Percentiles rank a stretch among this genome's conserved stretches.
Conservation (phyloP, 2,329 filamentous ascomycete species). For the Sphaceloma murrayae region DNA sequence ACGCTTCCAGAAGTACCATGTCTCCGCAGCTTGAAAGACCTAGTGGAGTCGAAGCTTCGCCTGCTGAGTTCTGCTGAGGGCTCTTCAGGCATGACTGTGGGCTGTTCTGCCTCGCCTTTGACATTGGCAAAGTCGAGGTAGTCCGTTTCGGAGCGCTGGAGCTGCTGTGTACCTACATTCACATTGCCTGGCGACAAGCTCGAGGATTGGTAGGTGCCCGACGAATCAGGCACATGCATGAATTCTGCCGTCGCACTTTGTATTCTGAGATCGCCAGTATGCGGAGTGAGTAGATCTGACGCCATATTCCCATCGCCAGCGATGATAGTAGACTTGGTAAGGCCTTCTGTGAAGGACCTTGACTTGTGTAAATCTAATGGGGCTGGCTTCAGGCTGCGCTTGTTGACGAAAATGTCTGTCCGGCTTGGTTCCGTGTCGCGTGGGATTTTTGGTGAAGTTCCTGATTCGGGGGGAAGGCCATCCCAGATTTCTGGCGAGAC, state of each 20-base stretch:
- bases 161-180: not conserved
- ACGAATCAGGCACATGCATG: not conserved
- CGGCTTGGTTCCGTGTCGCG: not conserved
- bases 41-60: not conserved
- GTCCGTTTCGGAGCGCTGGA: not conserved
- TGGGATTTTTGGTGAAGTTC: slow-evolving; percentile 19
- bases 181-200: not conserved
- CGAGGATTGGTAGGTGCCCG: slow-evolving; percentile 1
- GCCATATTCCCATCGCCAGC: not conserved
- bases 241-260: not conserved
- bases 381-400: not conserved
- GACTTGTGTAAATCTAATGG: slow-evolving; percentile 7
- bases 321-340: not conserved
- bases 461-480: slow-evolving; percentile 16
- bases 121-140: slow-evolving; percentile 7
- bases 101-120: not conserved
- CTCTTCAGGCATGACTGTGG: not conserved
- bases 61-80: not conserved
- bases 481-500: slow-evolving; percentile 36
- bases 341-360: slow-evolving; percentile 5
- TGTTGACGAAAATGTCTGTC: not conserved
- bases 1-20: slow-evolving; percentile 4
- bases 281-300: not conserved
- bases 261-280: slow-evolving; percentile 1
- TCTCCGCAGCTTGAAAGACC: not conserved